Evolutionary conservation across 768 basidiomycete genomes (phyloP), one percentile per base, ranked within the genome.

Genomic region (Boletus patriciae): DNA sequence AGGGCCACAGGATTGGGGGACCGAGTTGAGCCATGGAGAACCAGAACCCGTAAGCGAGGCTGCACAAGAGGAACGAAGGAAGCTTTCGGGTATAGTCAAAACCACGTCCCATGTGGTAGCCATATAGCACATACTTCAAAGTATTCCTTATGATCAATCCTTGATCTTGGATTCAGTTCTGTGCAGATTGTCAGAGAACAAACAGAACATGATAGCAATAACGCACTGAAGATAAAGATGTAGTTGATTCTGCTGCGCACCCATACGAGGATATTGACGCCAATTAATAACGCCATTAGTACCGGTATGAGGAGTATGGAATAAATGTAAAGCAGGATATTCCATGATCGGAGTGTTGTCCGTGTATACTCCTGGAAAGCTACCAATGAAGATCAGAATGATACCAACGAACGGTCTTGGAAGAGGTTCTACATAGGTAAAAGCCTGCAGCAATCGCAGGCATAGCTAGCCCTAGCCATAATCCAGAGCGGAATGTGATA

Each of bases 201-300:
- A 46, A 40, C 8, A 16, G 19, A 27, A 6, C 2, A 43, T 31
- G 18, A 21, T 29, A 19, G 34, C 7, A 44, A 36, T 11, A 21
- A 63, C 80, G 38, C 56, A 90, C 89, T 89, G 65, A 95, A 91
- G 36, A 95, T 91, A 70, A 98, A 96, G n/a, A 86, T 81, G 64
- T 94, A 96, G 68, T 98, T 98, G 63, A 99, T 93, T 45, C 89
- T 80, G 6, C 86, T 76, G 6, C 74, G 72, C 0, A 83, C 78
- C 88, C 91, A 99, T 0, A 87, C 88, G 21, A 86, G 62, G 6
- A 98, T 61, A 68, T 99, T 98, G n/a, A 90, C 55, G 25, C 92
- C 90, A 52, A 98, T 82, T 1, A 97, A 74, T 33, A 92, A 58
- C 2, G 84, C 77, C 65, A 97, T 89, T 3, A 96, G 59, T 7